Evolutionary conservation across 768 basidiomycete species (phyloP), one percentile per base, ranked within the genome.

Genomic region (Rickenella mellea): DNA sequence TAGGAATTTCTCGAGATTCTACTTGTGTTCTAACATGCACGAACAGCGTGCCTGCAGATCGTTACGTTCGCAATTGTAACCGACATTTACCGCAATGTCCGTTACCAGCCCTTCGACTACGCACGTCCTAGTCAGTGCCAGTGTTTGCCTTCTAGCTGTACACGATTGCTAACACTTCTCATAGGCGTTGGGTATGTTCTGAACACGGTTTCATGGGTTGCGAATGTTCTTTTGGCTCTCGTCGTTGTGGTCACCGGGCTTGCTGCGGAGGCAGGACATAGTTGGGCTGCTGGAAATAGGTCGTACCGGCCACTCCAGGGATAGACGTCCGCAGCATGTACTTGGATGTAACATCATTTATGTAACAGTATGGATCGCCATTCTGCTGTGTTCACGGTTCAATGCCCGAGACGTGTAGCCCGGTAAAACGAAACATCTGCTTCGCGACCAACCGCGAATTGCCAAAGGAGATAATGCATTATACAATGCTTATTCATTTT

Each of bases 281-380:
- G 61, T 43, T 88, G 85, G 85, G 84, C 84, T 28, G 84, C 84
- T 27, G 84, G 84, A 33, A 80, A 81, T 49, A 69, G 83, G 43
- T 73, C 74, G 10, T 85, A 88, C 55, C 63, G 56, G 6, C 63
- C 58, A 4, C 62, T 64, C 17, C n/a, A n/a, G n/a, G n/a, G n/a
- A n/a, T n/a, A n/a, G n/a, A n/a, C n/a, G n/a, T n/a, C n/a, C n/a
- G n/a, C n/a, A n/a, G n/a, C n/a, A n/a, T n/a, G n/a, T n/a, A n/a
- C n/a, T n/a, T n/a, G n/a, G n/a, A n/a, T n/a, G n/a, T n/a, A n/a
- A n/a, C n/a, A n/a, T n/a, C n/a, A n/a, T n/a, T n/a, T n/a, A n/a
- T n/a, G n/a, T n/a, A n/a, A n/a, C n/a, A n/a, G n/a, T n/a, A n/a
- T n/a, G n/a, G n/a, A n/a, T n/a, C n/a, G n/a, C n/a, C n/a, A n/a